phyloP scores from a whole-genome alignment of 148 eudicot genomes.

The Rhododendron mucronatum region DNA sequence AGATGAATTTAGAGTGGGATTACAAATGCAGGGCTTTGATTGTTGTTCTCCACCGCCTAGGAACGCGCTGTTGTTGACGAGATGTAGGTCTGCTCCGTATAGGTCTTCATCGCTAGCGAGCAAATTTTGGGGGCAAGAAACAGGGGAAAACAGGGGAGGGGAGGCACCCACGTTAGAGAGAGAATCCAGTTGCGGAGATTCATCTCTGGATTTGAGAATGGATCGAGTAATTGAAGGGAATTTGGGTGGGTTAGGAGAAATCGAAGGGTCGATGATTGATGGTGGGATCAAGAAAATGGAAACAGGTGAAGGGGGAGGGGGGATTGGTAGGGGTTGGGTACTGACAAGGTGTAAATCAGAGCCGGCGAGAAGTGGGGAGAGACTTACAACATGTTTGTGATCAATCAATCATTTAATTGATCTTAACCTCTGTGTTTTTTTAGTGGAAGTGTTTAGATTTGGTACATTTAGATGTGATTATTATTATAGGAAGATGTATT shows the following conservation, averaged over 20 bases:
- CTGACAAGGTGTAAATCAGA: constrained; percentile 73
- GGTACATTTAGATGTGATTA: background rate
- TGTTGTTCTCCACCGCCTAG: constrained; percentile 37
- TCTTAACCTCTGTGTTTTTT: background rate
- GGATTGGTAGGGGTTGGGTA: constrained; percentile 13
- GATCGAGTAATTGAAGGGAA: constrained; percentile 10
- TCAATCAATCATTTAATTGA: background rate
- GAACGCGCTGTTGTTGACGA: constrained; percentile 57
- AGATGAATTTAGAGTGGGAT: background rate
- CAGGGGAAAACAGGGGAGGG: constrained; percentile 13
- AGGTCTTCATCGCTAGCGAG: constrained; percentile 55
- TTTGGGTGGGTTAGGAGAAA: constrained; percentile 3
- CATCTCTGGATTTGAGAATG: constrained; percentile 15
- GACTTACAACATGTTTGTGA: constrained; percentile 10
- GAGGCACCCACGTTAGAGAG: constrained; percentile 10
- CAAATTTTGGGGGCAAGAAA: constrained; percentile 37
- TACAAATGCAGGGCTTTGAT: background rate
- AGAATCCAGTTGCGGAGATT: constrained; percentile 16
- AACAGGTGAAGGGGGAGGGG: background rate
- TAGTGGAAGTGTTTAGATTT: background rate
- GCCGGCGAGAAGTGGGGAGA: constrained; percentile 54
- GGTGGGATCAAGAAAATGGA: constrained; percentile 2
- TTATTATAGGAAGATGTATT: background rate
- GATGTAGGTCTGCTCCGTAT: constrained; percentile 84
- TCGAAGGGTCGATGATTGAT: constrained; percentile 6